Evolutionary conservation across 176 grass and related monocot species (phyloP).

Genomic region (Carex cristatella): DNA sequence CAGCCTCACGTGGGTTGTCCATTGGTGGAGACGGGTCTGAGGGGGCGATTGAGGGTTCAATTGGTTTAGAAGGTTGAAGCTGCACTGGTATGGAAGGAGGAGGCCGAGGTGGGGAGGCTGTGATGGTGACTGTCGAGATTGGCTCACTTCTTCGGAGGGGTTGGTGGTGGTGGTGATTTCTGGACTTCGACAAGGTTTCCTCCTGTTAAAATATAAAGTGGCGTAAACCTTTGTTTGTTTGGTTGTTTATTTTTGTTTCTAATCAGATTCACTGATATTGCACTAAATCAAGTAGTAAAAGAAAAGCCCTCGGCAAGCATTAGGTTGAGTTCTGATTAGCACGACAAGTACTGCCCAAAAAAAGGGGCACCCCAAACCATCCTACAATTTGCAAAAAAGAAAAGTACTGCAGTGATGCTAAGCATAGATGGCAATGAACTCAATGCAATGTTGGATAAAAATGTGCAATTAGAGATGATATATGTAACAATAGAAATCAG

Average conservation of each 20-base stretch:
- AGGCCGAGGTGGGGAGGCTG: constrained; percentile 35
- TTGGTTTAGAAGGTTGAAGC: constrained; percentile 31
- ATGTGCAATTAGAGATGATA: background rate
- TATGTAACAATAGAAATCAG: background rate
- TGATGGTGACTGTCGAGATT: constrained; percentile 5
- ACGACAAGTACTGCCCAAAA: background rate
- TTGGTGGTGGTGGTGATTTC: constrained; percentile 1
- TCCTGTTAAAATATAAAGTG: background rate
- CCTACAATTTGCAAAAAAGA: background rate
- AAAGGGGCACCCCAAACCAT: background rate
- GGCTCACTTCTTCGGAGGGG: constrained; percentile 13
- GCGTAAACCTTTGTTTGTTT: background rate
- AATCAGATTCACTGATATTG: background rate
- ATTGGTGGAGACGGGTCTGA: constrained; percentile 16
- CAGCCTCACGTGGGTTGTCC: constrained; percentile 20
- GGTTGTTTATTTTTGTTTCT: background rate
- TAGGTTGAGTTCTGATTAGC: background rate
- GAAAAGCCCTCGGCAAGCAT: background rate
- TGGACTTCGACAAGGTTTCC: constrained; percentile 8
- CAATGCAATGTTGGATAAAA: background rate
- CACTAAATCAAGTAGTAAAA: background rate
- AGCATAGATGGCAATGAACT: background rate
- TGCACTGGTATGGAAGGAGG: constrained; percentile 42
- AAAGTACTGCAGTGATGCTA: background rate
- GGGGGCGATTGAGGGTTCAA: constrained; percentile 8